Percentiles rank a stretch among this genome's conserved stretches.
These are phyloP conservation scores for Annulohypoxylon bovei DNA, from an alignment of 495 filamentous ascomycete species.

Conservation along the genomic window DNA sequence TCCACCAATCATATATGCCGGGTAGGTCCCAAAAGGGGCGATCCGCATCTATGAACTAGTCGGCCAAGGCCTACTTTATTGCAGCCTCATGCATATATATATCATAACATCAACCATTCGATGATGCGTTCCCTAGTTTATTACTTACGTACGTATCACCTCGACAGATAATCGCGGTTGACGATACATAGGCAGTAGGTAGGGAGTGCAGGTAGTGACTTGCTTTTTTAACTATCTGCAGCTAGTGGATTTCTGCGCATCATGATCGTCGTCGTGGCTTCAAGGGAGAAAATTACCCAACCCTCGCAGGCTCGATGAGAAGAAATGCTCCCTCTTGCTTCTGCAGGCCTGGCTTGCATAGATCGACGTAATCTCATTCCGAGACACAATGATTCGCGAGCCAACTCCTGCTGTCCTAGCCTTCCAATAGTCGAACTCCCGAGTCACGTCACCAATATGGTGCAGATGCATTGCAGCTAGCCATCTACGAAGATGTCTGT, in stretches of 20 bases:
- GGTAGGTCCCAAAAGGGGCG: not conserved
- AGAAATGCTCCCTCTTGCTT: not conserved
- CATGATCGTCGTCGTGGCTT: not conserved
- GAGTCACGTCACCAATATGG: not conserved
- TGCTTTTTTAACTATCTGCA: conserved; percentile 19
- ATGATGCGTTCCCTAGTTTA: not conserved
- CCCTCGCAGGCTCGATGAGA: not conserved
- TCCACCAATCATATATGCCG: not conserved
- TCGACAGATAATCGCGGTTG: not conserved
- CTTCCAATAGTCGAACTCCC: conserved; percentile 2
- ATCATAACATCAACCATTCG: not conserved
- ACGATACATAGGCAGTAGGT: not conserved
- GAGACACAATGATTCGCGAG: conserved; percentile 1
- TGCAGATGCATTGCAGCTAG: not conserved
- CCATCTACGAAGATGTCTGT: not conserved
- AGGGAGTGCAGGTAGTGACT: not conserved
- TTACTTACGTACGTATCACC: not conserved
- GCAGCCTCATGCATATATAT: conserved; percentile 2
- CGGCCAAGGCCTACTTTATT: not conserved
- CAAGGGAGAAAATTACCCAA: not conserved
- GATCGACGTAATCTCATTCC: conserved; percentile 5
- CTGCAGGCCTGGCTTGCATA: not conserved
- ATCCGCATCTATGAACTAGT: not conserved
- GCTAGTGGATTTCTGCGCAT: conserved; percentile 10
- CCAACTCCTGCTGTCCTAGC: not conserved